Percentiles rank a stretch among this genome's conserved stretches.
Conservation (phyloP, 2,329 filamentous ascomycete genomes). For the Phaeosphaeriaceae sp. region DNA sequence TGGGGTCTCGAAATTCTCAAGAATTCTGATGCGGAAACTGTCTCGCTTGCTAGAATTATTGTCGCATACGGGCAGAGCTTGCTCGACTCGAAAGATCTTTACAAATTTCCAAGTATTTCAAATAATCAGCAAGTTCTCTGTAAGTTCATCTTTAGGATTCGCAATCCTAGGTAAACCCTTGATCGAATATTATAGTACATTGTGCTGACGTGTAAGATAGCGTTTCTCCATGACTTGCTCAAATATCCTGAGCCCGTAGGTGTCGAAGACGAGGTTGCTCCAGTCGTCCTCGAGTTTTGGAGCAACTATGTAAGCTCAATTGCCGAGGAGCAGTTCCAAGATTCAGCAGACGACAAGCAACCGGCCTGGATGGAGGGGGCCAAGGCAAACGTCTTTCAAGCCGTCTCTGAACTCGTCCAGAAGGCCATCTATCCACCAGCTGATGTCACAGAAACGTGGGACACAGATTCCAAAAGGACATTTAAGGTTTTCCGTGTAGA, state of each 20-base stretch:
- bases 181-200: background rate
- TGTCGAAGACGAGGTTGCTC: constrained; percentile 76
- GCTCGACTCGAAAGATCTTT: constrained; percentile 40
- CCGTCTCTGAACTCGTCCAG: constrained; percentile 69
- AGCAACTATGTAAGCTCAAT: constrained; percentile 73
- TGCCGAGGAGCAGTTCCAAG: constrained; percentile 59
- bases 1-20: constrained; percentile 47
- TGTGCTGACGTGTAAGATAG: constrained; percentile 22
- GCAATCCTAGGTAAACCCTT: background rate
- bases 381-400: constrained; percentile 65
- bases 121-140: constrained; percentile 46
- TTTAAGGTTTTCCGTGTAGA: constrained; percentile 79
- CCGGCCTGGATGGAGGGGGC: constrained; percentile 65
- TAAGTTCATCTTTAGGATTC: constrained; percentile 21
- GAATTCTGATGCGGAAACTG: constrained; percentile 43
- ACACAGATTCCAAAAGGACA: constrained; percentile 68
- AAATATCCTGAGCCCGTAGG: constrained; percentile 70
- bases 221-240: constrained; percentile 68
- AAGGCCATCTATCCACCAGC: constrained; percentile 72
- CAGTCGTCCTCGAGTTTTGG: constrained; percentile 81
- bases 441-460: constrained; percentile 68
- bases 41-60: constrained; percentile 44
- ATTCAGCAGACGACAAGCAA: constrained; percentile 41
- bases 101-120: constrained; percentile 56
- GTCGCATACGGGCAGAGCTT: constrained; percentile 45